Evolutionary conservation across 1,284 basidiomycete genomes (phyloP), one percentile per base, ranked within the genome.

Genomic region (Ustilago cynodontis): DNA sequence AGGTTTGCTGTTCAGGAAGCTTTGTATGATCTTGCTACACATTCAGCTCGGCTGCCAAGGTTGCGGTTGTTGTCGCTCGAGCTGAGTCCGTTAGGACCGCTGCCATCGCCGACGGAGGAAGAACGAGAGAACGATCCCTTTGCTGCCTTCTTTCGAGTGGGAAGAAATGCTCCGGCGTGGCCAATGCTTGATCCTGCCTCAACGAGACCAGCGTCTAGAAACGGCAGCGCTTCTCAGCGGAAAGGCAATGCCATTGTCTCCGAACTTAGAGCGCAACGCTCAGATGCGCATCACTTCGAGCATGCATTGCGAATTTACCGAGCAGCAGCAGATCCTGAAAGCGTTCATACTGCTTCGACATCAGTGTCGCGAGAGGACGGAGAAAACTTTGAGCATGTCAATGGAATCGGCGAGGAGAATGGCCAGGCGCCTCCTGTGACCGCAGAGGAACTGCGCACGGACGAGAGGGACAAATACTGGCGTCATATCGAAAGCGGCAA

Each of bases 1-100:
- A 35, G 72, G 10, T 75, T 75, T 14, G 72, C 72, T 0, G 72
- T 69, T 2, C 72, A 75, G 26, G 67, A 75, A 49, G 72, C 72
- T 14, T 50, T 75, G 13, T 71, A 75, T 50, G 64, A 70, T 26
- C 61, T 75, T 0, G 67, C 64, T 2, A 35, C 41, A 1, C 63
- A 66, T 33, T 66, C 67, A n/a, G 52, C 59, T n/a, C 53, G 59
- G n/a, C 54, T 75, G 29, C 53, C 64, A 4, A 37, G 58, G 26
- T 49, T 75, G 31, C 35, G 65, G 47, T 47, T 71, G 26, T 20
- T 75, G 33, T 22, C 71, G 53, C 60, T 75, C 14, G 72, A 75
- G 49, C 56, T 75, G 20, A 69, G 60, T 39, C 59, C 72, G 16
- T 47, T 75, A 37, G 59, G 56, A 1, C 54, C 66, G 1, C 45